Percentiles rank a stretch among this genome's conserved stretches.
These are phyloP conservation scores for Colletotrichum falcatum DNA, from an alignment of 2,329 filamentous ascomycete genomes.

Conservation along the genomic window DNA sequence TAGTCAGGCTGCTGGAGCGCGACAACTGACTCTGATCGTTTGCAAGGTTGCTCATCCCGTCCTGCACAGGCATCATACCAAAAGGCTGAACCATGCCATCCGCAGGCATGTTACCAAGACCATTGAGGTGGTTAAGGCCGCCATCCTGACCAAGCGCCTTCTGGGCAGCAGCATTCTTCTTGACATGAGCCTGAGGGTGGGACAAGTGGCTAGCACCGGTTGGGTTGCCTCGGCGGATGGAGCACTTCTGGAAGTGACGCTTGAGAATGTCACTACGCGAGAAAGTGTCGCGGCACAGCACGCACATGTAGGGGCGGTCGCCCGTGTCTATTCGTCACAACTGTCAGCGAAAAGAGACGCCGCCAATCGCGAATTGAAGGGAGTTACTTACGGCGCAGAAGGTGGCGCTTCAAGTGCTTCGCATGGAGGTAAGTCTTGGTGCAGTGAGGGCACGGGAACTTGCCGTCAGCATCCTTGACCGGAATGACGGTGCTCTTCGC, in stretches of 20 bases:
- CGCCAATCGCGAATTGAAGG: slow-evolving; percentile 13
- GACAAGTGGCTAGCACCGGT: slow-evolving; percentile 95
- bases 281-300: slow-evolving; percentile 97
- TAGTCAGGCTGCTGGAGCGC: slow-evolving; percentile 70
- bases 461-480: slow-evolving; percentile 95
- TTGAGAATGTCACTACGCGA: slow-evolving; percentile 98
- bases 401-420: slow-evolving; percentile 96
- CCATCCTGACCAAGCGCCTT: slow-evolving; percentile 66
- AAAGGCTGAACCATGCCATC: slow-evolving; percentile 70
- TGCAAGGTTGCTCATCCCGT: slow-evolving; percentile 70
- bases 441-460: slow-evolving; percentile 98
- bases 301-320: slow-evolving; percentile 98
- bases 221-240: slow-evolving; percentile 93
- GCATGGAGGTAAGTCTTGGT: slow-evolving; percentile 98
- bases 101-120: slow-evolving; percentile 68
- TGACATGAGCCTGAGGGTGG: slow-evolving; percentile 89
- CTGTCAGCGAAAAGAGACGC: slow-evolving; percentile 37
- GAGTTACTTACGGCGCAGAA: slow-evolving; percentile 86
- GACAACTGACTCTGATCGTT: slow-evolving; percentile 73
- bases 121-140: slow-evolving; percentile 70
- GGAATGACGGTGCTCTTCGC: slow-evolving; percentile 87
- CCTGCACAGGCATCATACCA: slow-evolving; percentile 65
- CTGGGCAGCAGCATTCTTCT: slow-evolving; percentile 76
- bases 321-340: slow-evolving; percentile 80
- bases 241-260: slow-evolving; percentile 99